Conservation (phyloP, 2,329 filamentous ascomycete species). For the Ascochyta fabae region DNA sequence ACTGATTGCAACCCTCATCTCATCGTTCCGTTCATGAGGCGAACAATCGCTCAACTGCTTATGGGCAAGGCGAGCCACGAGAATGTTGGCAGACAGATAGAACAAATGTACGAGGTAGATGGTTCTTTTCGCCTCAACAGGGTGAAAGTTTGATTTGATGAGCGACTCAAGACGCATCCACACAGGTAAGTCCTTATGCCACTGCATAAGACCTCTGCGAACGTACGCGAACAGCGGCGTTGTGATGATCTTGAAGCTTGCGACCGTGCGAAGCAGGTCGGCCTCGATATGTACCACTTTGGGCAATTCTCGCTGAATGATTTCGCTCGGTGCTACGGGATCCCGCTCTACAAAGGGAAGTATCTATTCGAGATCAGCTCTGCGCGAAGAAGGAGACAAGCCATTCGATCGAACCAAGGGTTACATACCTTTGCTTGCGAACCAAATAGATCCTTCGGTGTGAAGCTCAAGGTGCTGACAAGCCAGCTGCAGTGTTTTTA, state of each 20-base stretch:
- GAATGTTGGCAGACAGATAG: neutral
- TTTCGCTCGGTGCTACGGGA: neutral
- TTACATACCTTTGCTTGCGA: too few species aligned
- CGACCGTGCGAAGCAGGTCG: neutral
- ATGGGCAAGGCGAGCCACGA: neutral
- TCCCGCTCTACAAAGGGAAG: too few species aligned
- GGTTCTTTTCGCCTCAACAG: neutral
- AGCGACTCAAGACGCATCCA: neutral
- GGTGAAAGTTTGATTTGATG: neutral
- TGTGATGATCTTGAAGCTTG: neutral
- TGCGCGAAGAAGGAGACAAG: too few species aligned
- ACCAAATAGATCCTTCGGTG: neutral
- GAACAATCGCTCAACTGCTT: too few species aligned
- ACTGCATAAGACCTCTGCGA: neutral
- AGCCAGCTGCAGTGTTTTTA: neutral
- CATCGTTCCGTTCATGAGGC: neutral
- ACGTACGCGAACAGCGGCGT: neutral
- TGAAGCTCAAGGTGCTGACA: neutral
- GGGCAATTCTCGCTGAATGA: neutral
- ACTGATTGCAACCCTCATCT: neutral
- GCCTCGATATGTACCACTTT: conserved; percentile 2
- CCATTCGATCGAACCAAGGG: too few species aligned
- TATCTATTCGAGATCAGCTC: too few species aligned
- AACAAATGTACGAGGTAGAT: neutral
- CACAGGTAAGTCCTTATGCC: neutral